A percentile compares a stretch with the other conserved stretches of the same genome.
phyloP scores from a whole-genome alignment of 164 flowering plant genomes.

The Euptelea pleiosperma region DNA sequence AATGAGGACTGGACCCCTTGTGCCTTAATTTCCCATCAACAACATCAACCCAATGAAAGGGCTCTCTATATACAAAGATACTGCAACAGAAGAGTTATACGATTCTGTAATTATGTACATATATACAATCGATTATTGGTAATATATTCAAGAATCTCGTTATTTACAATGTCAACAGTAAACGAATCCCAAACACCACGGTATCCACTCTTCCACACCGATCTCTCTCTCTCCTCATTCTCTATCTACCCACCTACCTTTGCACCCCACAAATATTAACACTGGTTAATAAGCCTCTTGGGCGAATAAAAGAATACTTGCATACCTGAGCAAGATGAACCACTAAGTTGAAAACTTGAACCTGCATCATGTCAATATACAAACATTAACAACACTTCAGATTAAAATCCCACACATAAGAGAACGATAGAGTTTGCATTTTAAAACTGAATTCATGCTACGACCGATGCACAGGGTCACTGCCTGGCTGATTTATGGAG shows the following conservation, averaged over 20 bases:
- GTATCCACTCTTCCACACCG: conserved; percentile 11
- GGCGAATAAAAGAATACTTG: conserved; percentile 43
- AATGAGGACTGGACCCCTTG: not conserved
- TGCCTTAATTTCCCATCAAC: not conserved
- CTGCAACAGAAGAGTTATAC: not conserved
- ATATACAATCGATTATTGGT: conserved; percentile 12
- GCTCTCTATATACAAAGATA: conserved; percentile 1
- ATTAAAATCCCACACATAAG: not conserved
- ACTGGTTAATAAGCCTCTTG: conserved; percentile 25
- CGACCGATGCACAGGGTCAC: too few relatives aligned
- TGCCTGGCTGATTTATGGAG: too few relatives aligned
- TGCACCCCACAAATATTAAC: conserved; percentile 27
- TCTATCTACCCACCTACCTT: conserved; percentile 14
- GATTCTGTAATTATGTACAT: conserved; percentile 7
- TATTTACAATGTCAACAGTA: conserved; percentile 16
- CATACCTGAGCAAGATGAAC: conserved; percentile 27
- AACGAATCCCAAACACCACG: conserved; percentile 6
- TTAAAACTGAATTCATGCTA: too few relatives aligned
- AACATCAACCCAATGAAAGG: not conserved
- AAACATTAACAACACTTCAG: conserved; percentile 2
- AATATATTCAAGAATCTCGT: conserved; percentile 15
- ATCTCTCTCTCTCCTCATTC: conserved; percentile 6
- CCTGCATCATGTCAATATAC: not conserved
- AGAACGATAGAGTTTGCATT: not conserved
- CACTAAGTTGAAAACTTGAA: not conserved